phyloP scores from a whole-genome alignment of 2,329 filamentous ascomycete genomes.

The Verticillium dahliae region DNA sequence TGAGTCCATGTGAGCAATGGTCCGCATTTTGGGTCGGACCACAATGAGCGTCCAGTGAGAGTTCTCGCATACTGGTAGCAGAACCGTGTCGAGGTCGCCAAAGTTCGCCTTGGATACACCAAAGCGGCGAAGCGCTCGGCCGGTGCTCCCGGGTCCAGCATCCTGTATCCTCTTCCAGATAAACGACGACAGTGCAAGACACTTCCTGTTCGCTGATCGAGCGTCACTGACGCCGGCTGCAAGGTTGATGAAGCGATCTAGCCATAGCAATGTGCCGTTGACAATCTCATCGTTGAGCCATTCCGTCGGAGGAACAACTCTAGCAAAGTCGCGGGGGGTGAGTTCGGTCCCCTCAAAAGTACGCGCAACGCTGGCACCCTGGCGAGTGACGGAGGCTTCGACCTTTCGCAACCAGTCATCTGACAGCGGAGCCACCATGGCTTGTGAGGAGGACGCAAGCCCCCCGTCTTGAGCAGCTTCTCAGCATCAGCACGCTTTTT shows the following conservation, averaged over 20 bases:
- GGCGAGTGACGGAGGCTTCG: not conserved
- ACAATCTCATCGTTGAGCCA: constrained; percentile 79
- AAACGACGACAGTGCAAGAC: constrained; percentile 52
- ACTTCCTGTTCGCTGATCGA: constrained; percentile 41
- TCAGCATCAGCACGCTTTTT: constrained; percentile 1
- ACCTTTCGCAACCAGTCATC: constrained; percentile 3
- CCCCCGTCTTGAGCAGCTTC: constrained; percentile 7
- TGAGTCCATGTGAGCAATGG: constrained; percentile 65
- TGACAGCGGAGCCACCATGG: constrained; percentile 5
- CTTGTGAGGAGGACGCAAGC: constrained; percentile 6
- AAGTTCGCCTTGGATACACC: constrained; percentile 56
- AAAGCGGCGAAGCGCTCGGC: constrained; percentile 49
- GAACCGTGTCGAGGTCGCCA: constrained; percentile 57
- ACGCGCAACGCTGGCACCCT: constrained; percentile 2
- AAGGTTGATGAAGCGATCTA: constrained; percentile 54
- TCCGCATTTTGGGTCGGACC: constrained; percentile 53
- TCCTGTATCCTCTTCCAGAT: constrained; percentile 51
- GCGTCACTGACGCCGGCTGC: constrained; percentile 43
- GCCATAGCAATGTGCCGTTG: constrained; percentile 56
- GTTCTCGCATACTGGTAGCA: constrained; percentile 61
- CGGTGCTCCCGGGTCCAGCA: constrained; percentile 38
- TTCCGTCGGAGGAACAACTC: constrained; percentile 44
- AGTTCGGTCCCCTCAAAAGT: constrained; percentile 10
- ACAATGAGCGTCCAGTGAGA: constrained; percentile 68
- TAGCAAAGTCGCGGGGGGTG: constrained; percentile 53